Evolutionary conservation across 768 basidiomycete species (phyloP), one percentile per base, ranked within the genome.

Genomic region (Brasilioporus rufonigricans): DNA sequence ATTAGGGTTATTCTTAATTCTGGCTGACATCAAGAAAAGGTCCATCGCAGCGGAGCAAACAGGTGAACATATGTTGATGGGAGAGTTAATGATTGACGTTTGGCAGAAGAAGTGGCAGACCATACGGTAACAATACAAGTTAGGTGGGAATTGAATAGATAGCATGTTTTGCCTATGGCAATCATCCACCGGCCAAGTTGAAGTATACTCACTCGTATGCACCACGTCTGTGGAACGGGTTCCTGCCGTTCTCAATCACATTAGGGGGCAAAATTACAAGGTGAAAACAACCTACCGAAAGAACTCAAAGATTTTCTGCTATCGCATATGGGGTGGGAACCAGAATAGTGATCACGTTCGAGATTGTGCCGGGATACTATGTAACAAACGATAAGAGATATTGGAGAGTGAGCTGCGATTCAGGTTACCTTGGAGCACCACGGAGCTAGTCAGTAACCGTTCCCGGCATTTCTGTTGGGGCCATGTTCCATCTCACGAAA

Each of bases 401-500:
- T 26, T 16, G 38, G 12, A 38, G 33, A 31, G 21, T 27, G 47
- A 33, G 21, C 56, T 39, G 60, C n/a, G 56, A 48, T 27, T 29
- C 43, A 50, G 53, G 29, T 40, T 31, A 24, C 3, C 41, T 31
- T 27, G 56, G 24, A 13, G 44, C 31, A 16, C 48, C 47, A 27
- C 61, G 57, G 4, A 53, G 35, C 44, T 61, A 66, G 21, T 51
- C 48, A 12, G 41, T 14, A 31, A 65, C 40, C 11, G 48, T 61
- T 10, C 55, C 57, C 12, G 61, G 11, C 59, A 65, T 68, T 52
- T 68, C 52, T 19, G 60, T 57, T 13, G 65, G 63, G 12, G 61
- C 65, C 61, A 66, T 68, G 18, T 61, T 66, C 66, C 69, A 70
- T 57, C 68, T 65, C 31, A 69, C 51, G 24, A 61, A 58, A 24